Base-by-base conservation (phyloP, 495 filamentous ascomycete genomes). In the Aeminium ludgeri region DNA sequence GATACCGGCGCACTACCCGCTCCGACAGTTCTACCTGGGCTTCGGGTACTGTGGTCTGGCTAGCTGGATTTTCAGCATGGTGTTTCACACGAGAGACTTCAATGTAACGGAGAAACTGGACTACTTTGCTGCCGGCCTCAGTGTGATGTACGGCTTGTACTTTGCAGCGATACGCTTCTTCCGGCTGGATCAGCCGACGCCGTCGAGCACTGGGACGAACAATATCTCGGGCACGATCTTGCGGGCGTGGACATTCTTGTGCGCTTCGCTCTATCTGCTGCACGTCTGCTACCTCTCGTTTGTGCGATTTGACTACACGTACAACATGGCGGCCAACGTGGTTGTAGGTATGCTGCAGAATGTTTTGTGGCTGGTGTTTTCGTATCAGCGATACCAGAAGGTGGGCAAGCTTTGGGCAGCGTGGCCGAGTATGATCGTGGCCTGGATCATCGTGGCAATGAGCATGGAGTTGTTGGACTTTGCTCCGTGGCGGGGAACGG, bases 281-380 rank as follows among this genome's bases (percentile, higher is more conserved):
- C 89, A 97, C 54, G 79, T 91, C 38, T 69, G 65, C 43, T 97
- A 94, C 57, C 69, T 97, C 34, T 82, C 72, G 51, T 72, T 84
- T 45, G 78, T 82, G 70, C 66, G 66, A 20, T 97, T 89, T 84
- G 80, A 95, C 55, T 97, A 97, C 55, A 76, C 76, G 2, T 97
- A 97, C 62, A 97, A 97, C 52, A 97, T 96, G 86, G 72, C 75
- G 1, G 91, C 86, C 13, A 96, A 95, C 51, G 82, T 97, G 19
- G 75, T 71, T 10, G 69, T 81, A 18, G 89, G 89, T 0, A 66
- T 82, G 35, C 56, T 91, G 20, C 78, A 82, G 55, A 94, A 96
- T 47, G 32, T 75, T 4, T 54, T 97, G 40, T 97, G 89, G 89
- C 82, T 70, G 11, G 74, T 67, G 48, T 95, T 91, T 59, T 86